Conservation (phyloP, 73 alveolate genomes). For the Paramecium biaurelia region DNA sequence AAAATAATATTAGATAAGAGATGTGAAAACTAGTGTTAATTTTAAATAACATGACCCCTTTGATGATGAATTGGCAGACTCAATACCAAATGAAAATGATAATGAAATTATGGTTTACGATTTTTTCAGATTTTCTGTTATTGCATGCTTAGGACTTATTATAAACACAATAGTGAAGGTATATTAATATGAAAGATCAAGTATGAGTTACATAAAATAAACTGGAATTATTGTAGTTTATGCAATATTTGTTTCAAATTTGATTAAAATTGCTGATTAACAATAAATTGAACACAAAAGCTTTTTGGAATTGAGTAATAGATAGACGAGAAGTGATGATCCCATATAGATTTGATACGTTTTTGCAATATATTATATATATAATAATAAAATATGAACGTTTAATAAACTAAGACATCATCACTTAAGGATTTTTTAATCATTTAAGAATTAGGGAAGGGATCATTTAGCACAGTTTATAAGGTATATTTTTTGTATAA, state of each 20-base stretch:
- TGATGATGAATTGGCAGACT: neutral
- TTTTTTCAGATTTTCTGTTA: neutral
- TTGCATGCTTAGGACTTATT: neutral
- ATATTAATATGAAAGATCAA: neutral
- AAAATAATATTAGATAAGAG: neutral
- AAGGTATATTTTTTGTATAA: neutral
- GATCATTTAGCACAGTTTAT: conserved; percentile 63
- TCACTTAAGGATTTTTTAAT: conserved; percentile 63
- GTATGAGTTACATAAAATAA: neutral
- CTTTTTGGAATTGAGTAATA: neutral
- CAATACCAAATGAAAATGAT: neutral
- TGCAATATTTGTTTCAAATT: neutral
- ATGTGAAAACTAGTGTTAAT: neutral
- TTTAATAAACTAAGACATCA: conserved; percentile 15
- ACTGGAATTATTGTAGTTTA: neutral
- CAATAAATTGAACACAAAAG: neutral
- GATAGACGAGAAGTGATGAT: neutral
- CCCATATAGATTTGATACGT: neutral
- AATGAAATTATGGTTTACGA: neutral
- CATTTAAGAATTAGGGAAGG: conserved; percentile 66
- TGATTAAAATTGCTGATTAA: neutral
- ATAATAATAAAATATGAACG: conserved; percentile 44
- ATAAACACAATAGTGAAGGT: neutral
- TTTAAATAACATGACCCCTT: neutral
- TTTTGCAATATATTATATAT: neutral